phyloP scores from a whole-genome alignment of 129 eudicot species.

The Flaveria trinervia region DNA sequence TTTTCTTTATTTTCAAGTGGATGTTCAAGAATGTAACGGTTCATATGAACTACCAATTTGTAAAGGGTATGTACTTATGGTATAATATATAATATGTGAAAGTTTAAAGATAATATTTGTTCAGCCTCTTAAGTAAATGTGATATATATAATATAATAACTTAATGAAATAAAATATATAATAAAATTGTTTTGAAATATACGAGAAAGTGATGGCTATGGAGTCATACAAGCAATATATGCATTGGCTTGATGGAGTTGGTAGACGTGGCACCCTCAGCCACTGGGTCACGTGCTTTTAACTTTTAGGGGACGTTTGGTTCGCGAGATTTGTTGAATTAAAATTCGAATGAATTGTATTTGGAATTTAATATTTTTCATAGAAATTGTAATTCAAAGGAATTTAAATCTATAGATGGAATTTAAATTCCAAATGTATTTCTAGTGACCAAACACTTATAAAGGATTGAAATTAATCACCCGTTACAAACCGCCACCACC shows the following conservation, averaged over 20 bases:
- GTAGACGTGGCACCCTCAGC: conserved; percentile 7
- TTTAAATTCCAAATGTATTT: too few species aligned
- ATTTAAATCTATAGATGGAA: too few species aligned
- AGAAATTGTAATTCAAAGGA: too few species aligned
- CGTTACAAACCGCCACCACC: too few species aligned
- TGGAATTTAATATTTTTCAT: too few species aligned
- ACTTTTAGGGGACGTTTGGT: neutral
- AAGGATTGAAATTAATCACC: too few species aligned
- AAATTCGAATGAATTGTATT: too few species aligned
- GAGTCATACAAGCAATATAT: conserved; percentile 16
- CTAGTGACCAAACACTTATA: too few species aligned
- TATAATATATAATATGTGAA: neutral
- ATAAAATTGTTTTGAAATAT: neutral
- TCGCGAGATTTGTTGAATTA: too few species aligned
- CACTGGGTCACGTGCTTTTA: conserved; percentile 10
- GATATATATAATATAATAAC: too few species aligned
- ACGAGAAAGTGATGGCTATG: conserved; percentile 6
- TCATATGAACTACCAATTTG: conserved; percentile 31
- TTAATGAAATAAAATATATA: neutral
- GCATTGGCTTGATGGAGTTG: conserved; percentile 16
- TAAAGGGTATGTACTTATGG: conserved; percentile 26
- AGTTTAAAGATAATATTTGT: neutral
- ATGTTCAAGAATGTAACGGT: neutral
- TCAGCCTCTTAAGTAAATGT: neutral
- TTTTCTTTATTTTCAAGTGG: conserved; percentile 1